Percentiles rank a stretch among this genome's conserved stretches.
phyloP scores from a whole-genome alignment of 306 rosid genomes.

The Trichosanthes cucumerina region DNA sequence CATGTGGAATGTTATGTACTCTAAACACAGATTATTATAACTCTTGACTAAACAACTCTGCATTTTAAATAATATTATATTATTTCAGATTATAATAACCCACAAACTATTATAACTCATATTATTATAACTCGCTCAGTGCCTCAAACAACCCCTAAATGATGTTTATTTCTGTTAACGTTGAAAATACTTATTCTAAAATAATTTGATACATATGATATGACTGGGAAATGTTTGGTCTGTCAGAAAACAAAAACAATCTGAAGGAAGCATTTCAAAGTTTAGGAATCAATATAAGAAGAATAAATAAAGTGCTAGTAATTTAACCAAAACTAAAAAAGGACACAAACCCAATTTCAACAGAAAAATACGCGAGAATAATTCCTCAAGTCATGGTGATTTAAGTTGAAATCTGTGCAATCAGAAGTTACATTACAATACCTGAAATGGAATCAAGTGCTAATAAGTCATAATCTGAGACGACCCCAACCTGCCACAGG shows the following conservation, averaged over 20 bases:
- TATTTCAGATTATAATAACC: no score
- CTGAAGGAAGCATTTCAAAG: background rate
- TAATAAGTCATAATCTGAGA: constrained; percentile 88
- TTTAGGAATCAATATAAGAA: background rate
- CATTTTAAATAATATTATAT: no score
- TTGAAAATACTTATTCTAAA: background rate
- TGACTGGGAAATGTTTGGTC: background rate
- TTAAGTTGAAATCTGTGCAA: background rate
- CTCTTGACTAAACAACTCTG: no score
- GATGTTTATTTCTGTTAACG: background rate
- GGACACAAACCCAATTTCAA: background rate
- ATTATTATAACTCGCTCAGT: no score
- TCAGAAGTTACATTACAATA: constrained; percentile 14
- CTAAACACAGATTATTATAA: no score
- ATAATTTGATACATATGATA: background rate
- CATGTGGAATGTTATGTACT: no score
- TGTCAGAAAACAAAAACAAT: background rate
- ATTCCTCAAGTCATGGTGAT: background rate
- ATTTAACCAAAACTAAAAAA: background rate
- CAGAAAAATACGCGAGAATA: background rate
- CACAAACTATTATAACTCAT: no score
- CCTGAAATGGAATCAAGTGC: constrained; percentile 97
- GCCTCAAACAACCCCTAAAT: no score
- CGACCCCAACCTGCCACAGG: constrained; percentile 75
- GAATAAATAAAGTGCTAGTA: background rate